Conservation (phyloP, 1,284 basidiomycete species). For the Sphagnurus paluster region DNA sequence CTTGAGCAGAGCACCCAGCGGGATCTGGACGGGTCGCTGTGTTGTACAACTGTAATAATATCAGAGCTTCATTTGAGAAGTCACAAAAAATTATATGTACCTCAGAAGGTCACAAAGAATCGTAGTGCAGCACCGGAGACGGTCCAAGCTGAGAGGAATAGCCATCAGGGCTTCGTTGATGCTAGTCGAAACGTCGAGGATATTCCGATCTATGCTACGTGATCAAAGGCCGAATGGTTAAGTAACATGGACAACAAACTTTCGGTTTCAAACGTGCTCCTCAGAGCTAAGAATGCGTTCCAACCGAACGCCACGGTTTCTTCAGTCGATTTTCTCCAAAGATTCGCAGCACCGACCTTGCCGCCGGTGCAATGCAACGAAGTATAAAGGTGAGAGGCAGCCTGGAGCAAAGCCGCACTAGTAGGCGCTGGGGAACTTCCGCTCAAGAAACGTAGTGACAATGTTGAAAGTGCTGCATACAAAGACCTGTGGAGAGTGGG, state of each 20-base stretch:
- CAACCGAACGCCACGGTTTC: slow-evolving; percentile 64
- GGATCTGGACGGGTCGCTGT: slow-evolving; percentile 70
- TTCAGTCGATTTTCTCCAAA: slow-evolving; percentile 75
- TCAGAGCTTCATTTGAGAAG: slow-evolving; percentile 11
- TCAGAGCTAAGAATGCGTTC: slow-evolving; percentile 54
- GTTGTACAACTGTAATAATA: slow-evolving; percentile 49
- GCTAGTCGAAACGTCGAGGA: slow-evolving; percentile 1
- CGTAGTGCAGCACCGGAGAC: slow-evolving; percentile 52
- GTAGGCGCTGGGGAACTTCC: slow-evolving; percentile 49
- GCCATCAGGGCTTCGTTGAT: slow-evolving; percentile 15
- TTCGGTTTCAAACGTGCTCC: slow-evolving; percentile 53
- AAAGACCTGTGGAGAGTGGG: slow-evolving; percentile 63
- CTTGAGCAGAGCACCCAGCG: slow-evolving; percentile 61
- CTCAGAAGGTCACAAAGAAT: slow-evolving; percentile 56
- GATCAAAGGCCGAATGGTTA: slow-evolving; percentile 1
- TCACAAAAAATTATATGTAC: slow-evolving; percentile 28
- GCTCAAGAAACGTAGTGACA: slow-evolving; percentile 56
- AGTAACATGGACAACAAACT: slow-evolving; percentile 27
- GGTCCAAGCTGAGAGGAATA: slow-evolving; percentile 58
- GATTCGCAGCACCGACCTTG: slow-evolving; percentile 66
- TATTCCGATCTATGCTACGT: slow-evolving; percentile 5
- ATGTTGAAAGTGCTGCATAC: slow-evolving; percentile 46
- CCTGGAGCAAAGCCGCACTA: slow-evolving; percentile 39
- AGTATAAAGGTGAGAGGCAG: slow-evolving; percentile 58
- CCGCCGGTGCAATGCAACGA: slow-evolving; percentile 70